Evolutionary conservation across 192 early-diverging fungal genomes (phyloP).

Genomic region (Coemansia sp.): DNA sequence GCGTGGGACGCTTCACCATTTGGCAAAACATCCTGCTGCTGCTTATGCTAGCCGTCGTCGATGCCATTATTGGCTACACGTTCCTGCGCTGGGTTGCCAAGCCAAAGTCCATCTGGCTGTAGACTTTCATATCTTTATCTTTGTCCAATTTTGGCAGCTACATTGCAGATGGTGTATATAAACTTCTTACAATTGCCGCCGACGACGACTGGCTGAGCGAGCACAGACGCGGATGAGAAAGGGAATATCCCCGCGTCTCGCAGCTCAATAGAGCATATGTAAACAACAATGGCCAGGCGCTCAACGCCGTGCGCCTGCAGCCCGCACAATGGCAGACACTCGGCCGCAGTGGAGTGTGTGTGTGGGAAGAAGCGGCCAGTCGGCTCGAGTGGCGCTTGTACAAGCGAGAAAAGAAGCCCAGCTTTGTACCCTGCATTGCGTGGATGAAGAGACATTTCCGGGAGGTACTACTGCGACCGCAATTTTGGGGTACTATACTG

Average conservation of each 20-base stretch:
- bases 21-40: slow-evolving; percentile 44
- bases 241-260: too few relatives aligned
- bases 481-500: neutral
- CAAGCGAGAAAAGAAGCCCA: too few relatives aligned
- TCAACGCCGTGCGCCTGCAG: too few relatives aligned
- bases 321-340: neutral
- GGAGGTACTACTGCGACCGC: neutral
- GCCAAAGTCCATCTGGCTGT: slow-evolving; percentile 43
- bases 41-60: slow-evolving; percentile 40
- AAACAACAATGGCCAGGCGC: neutral
- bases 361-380: neutral
- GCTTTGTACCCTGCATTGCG: too few relatives aligned
- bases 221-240: too few relatives aligned
- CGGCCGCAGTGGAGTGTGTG: neutral
- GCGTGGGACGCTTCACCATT: slow-evolving; percentile 37
- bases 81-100: slow-evolving; percentile 49
- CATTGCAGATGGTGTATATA: too few relatives aligned
- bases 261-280: too few relatives aligned
- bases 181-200: too few relatives aligned
- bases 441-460: too few relatives aligned
- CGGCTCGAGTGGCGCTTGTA: neutral
- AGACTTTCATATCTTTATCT: neutral
- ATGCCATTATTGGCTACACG: slow-evolving; percentile 26
- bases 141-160: neutral
- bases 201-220: too few relatives aligned